phyloP scores from a whole-genome alignment of 805 yeast species.

The Wickerhamomyces sydowiorum region DNA sequence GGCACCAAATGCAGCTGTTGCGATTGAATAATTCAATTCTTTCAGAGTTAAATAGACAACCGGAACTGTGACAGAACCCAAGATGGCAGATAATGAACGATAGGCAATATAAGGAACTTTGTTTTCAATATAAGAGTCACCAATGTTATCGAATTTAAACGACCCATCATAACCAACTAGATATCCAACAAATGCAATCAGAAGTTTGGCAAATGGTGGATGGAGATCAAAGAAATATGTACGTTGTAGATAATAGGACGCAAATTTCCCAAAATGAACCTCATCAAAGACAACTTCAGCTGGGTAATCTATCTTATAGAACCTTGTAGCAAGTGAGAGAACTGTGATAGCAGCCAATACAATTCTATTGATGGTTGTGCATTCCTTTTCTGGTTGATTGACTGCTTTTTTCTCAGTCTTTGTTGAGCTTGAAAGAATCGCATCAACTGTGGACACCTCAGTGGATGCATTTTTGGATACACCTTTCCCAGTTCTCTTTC shows the following conservation, averaged over 20 bases:
- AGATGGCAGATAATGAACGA: constrained; percentile 72
- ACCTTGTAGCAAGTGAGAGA: constrained; percentile 62
- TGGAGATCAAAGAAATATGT: constrained; percentile 95
- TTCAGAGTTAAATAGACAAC: constrained; percentile 78
- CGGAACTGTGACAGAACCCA: constrained; percentile 81
- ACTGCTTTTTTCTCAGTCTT: not conserved
- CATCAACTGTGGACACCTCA: not conserved
- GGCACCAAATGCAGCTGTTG: constrained; percentile 75
- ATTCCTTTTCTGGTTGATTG: not conserved
- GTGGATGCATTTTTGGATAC: constrained; percentile 1
- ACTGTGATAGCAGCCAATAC: constrained; percentile 58
- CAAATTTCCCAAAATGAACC: constrained; percentile 83
- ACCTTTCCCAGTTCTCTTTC: constrained; percentile 7
- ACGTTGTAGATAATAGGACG: constrained; percentile 79
- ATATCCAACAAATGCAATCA: constrained; percentile 88
- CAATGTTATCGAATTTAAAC: constrained; percentile 87
- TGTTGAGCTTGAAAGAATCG: not conserved
- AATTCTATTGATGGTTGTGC: constrained; percentile 25
- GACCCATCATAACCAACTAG: constrained; percentile 86
- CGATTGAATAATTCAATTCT: constrained; percentile 73
- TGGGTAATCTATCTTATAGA: constrained; percentile 57
- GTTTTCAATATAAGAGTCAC: constrained; percentile 71
- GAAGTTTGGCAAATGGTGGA: constrained; percentile 94
- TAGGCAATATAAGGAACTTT: constrained; percentile 84
- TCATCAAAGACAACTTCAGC: constrained; percentile 80